A percentile compares a stretch with the other conserved stretches of the same genome.
These are phyloP conservation scores for Phytophthora podocarpi DNA, from an alignment of 352 stramenopile genomes.

Conservation along the genomic window DNA sequence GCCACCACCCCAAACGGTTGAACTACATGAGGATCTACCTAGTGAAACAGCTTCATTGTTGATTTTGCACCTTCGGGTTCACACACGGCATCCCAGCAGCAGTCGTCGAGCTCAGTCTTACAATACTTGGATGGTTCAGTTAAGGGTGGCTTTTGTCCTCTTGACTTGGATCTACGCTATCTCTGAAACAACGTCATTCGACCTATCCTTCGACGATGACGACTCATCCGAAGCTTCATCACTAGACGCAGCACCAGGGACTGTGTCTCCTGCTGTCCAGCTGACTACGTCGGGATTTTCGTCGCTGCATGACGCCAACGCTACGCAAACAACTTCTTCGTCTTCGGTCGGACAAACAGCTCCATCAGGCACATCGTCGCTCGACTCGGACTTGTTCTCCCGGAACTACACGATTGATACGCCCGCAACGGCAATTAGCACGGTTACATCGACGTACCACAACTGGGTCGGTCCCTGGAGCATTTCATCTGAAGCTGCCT, in stretches of 20 bases:
- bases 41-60: not conserved
- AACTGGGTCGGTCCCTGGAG: not conserved
- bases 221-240: constrained; percentile 5
- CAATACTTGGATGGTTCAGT: not conserved
- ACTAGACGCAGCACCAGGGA: not conserved
- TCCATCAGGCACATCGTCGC: not conserved
- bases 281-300: not conserved
- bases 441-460: not conserved
- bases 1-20: too few relatives aligned
- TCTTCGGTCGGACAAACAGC: not conserved
- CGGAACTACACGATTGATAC: too few relatives aligned
- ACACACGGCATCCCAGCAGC: too few relatives aligned
- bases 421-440: too few relatives aligned
- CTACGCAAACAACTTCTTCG: not conserved
- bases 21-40: too few relatives aligned
- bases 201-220: constrained; percentile 13
- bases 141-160: not conserved
- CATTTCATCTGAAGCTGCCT: constrained; percentile 2
- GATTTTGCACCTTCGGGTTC: constrained; percentile 2
- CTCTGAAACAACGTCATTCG: not conserved
- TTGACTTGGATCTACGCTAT: not conserved
- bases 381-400: not conserved
- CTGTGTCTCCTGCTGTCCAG: not conserved
- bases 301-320: not conserved
- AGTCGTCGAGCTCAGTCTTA: too few relatives aligned